Percentiles rank a stretch among this genome's conserved stretches.
Conservation (phyloP, 805 yeast species). For the Candida ulmi region DNA sequence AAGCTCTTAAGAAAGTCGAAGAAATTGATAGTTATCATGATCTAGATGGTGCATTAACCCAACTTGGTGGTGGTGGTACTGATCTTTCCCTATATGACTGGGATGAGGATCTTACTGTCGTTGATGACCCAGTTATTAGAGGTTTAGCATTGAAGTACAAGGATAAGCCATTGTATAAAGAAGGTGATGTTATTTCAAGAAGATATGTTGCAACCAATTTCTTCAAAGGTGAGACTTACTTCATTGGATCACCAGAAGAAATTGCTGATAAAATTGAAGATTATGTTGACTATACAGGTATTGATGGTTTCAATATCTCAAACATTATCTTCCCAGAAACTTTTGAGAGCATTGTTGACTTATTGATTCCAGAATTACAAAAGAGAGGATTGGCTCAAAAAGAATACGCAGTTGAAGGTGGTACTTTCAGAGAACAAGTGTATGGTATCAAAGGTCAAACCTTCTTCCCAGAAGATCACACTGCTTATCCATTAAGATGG, state of each 20-base stretch:
- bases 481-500: slow-evolving; percentile 9
- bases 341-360: slow-evolving; percentile 31
- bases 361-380: slow-evolving; percentile 30
- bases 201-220: slow-evolving; percentile 19
- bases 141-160: slow-evolving; percentile 24
- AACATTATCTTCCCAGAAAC: slow-evolving; percentile 31
- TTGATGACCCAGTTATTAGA: slow-evolving; percentile 22
- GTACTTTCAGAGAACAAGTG: slow-evolving; percentile 29
- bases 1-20: slow-evolving; percentile 27
- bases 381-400: slow-evolving; percentile 28
- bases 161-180: slow-evolving; percentile 17
- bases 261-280: slow-evolving; percentile 34
- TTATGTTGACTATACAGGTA: slow-evolving; percentile 33
- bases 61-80: slow-evolving; percentile 35
- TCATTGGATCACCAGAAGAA: slow-evolving; percentile 27
- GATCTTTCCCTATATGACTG: slow-evolving; percentile 28
- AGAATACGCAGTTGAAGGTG: slow-evolving; percentile 27
- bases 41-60: slow-evolving; percentile 32
- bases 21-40: slow-evolving; percentile 24
- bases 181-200: slow-evolving; percentile 8
- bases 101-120: slow-evolving; percentile 28
- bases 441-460: slow-evolving; percentile 11
- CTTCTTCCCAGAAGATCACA: slow-evolving; percentile 9
- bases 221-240: slow-evolving; percentile 12
- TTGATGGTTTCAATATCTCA: slow-evolving; percentile 35